Conservation (phyloP, 495 filamentous ascomycete genomes). For the Aspergillus mulundensis region DNA sequence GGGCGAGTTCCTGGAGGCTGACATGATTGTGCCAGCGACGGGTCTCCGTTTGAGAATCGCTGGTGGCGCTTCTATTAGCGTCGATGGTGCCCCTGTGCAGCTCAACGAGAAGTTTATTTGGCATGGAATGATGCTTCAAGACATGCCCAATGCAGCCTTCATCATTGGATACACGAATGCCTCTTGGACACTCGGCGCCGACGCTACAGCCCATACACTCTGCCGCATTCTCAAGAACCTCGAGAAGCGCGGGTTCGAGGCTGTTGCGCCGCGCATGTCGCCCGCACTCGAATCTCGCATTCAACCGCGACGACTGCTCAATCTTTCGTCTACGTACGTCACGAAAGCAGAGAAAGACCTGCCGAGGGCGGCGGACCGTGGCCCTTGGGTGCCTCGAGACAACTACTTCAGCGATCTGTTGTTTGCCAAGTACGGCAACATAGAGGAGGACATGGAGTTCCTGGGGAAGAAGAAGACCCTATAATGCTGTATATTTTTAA, state of each 20-base stretch:
- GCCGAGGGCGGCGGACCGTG: conserved; percentile 44
- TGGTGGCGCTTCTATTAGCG: conserved; percentile 43
- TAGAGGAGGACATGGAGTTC: conserved; percentile 36
- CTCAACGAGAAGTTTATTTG: conserved; percentile 48
- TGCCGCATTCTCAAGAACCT: conserved; percentile 42
- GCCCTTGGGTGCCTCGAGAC: conserved; percentile 52
- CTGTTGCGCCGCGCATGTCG: conserved; percentile 38
- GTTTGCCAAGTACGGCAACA: conserved; percentile 45
- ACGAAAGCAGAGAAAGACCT: conserved; percentile 31
- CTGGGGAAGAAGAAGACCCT: conserved; percentile 26
- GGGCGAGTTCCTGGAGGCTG: conserved; percentile 55
- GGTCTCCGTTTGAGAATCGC: conserved; percentile 58
- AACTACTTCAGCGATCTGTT: conserved; percentile 53
- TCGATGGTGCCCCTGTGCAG: conserved; percentile 53
- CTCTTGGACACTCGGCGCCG: conserved; percentile 58
- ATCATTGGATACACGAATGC: conserved; percentile 56
- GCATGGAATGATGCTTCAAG: conserved; percentile 58
- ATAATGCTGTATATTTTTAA: conserved; percentile 9
- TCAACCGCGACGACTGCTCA: conserved; percentile 35
- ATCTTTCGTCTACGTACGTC: conserved; percentile 52
- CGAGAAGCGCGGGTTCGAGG: conserved; percentile 32
- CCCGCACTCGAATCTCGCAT: conserved; percentile 26
- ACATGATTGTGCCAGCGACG: conserved; percentile 74
- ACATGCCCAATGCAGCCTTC: conserved; percentile 53
- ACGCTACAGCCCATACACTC: conserved; percentile 47